Evolutionary conservation across 1,284 basidiomycete species (phyloP).

Genomic region (Sanguinoderma infundibulare): DNA sequence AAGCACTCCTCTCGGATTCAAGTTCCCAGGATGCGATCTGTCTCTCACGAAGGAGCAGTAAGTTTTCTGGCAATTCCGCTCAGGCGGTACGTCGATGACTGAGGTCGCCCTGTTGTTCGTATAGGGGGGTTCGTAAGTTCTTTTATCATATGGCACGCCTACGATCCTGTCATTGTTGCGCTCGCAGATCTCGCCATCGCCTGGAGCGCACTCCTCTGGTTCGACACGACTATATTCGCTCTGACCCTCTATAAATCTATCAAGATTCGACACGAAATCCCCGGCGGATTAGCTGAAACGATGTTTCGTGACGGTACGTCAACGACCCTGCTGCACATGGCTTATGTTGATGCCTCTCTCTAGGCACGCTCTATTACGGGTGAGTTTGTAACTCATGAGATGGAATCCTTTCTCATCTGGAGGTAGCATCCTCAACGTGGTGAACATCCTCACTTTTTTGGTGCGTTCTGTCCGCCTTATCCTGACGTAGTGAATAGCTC

Average conservation of each 20-base stretch:
- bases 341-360: neutral
- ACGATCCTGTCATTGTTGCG: neutral
- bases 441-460: slow-evolving; percentile 18
- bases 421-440: slow-evolving; percentile 14
- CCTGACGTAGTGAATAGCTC: too few species aligned
- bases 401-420: neutral
- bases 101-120: neutral
- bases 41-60: slow-evolving; percentile 20
- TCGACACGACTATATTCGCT: slow-evolving; percentile 18
- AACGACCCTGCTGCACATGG: too few species aligned
- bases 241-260: slow-evolving; percentile 21
- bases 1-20: slow-evolving; percentile 8
- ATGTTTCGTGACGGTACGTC: slow-evolving; percentile 24
- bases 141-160: too few species aligned
- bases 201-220: slow-evolving; percentile 18
- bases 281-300: slow-evolving; percentile 13
- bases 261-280: slow-evolving; percentile 11
- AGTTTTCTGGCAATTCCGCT: neutral
- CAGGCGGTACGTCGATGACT: too few species aligned
- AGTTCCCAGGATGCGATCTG: slow-evolving; percentile 11
- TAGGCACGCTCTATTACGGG: slow-evolving; percentile 18
- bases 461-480: neutral
- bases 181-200: slow-evolving; percentile 15
- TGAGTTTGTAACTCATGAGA: neutral
- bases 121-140: too few species aligned